Conservation (phyloP, 257 asterid genomes). For the Gentiana macrophylla region DNA sequence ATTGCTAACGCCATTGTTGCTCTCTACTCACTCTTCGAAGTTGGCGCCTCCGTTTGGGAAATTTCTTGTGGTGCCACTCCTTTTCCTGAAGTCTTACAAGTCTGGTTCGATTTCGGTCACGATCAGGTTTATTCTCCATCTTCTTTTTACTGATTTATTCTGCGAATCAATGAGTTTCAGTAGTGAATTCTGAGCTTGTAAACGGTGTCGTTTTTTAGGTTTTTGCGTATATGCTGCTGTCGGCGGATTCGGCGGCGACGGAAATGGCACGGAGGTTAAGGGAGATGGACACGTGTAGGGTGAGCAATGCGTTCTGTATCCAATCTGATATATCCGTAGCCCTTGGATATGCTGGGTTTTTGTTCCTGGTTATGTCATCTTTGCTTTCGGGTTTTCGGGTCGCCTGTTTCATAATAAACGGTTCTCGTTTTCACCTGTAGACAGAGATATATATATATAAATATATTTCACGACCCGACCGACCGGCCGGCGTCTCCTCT, state of each 20-base stretch:
- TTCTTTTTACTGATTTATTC: not conserved
- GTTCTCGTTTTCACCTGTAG: slow-evolving; percentile 36
- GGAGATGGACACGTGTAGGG: slow-evolving; percentile 22
- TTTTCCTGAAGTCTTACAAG: slow-evolving; percentile 33
- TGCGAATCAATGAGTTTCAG: not conserved
- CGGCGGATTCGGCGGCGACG: slow-evolving; percentile 43
- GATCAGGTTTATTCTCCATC: slow-evolving; percentile 26
- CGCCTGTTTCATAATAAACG: slow-evolving; percentile 26
- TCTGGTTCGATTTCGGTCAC: slow-evolving; percentile 52
- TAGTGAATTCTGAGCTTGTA: slow-evolving; percentile 1
- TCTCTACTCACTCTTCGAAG: slow-evolving; percentile 34
- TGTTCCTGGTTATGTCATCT: slow-evolving; percentile 32
- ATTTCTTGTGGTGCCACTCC: slow-evolving; percentile 27
- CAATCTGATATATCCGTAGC: slow-evolving; percentile 36
- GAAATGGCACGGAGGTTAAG: slow-evolving; percentile 24
- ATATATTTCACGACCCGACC: too few species aligned
- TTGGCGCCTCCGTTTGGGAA: slow-evolving; percentile 42
- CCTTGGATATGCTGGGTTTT: slow-evolving; percentile 39
- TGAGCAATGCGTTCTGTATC: slow-evolving; percentile 24
- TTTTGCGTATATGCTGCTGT: slow-evolving; percentile 30
- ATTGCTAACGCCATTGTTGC: slow-evolving; percentile 36
- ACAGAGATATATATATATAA: too few species aligned
- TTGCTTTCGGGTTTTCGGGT: slow-evolving; percentile 44
- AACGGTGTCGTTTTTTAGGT: slow-evolving; percentile 22
- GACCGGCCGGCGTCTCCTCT: too few species aligned